A percentile compares a stretch with the other conserved stretches of the same genome.
phyloP scores from a whole-genome alignment of 176 grass and related monocot genomes.

The Oryza australiensis region DNA sequence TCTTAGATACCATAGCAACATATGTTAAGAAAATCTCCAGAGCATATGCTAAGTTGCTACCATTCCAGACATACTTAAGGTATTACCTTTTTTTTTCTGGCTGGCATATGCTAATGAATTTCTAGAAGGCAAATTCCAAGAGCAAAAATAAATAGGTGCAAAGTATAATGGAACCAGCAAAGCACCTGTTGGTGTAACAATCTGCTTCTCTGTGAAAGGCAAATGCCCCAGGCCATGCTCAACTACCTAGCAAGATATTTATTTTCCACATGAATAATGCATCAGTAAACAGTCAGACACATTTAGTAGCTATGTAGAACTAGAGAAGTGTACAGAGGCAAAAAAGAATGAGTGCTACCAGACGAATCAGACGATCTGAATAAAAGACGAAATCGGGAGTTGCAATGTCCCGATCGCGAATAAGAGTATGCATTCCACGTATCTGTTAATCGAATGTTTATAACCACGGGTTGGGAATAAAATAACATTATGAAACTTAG shows the following conservation, averaged over 20 bases:
- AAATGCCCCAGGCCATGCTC: slow-evolving; percentile 90
- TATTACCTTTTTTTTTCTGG: slow-evolving; percentile 13
- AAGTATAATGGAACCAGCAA: neutral
- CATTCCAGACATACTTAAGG: neutral
- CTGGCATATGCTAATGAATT: neutral
- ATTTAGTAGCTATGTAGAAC: slow-evolving; percentile 19
- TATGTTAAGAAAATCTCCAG: neutral
- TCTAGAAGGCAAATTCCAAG: neutral
- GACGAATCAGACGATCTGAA: slow-evolving; percentile 88
- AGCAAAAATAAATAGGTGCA: neutral
- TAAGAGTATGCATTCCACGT: slow-evolving; percentile 94
- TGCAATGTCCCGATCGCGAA: slow-evolving; percentile 70
- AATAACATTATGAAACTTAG: slow-evolving; percentile 14
- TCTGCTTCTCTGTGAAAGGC: slow-evolving; percentile 94
- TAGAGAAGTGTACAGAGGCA: slow-evolving; percentile 2
- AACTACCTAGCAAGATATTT: slow-evolving; percentile 69
- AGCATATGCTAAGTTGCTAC: neutral
- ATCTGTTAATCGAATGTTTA: slow-evolving; percentile 54
- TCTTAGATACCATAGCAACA: neutral
- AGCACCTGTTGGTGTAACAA: slow-evolving; percentile 81
- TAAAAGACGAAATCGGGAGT: slow-evolving; percentile 98
- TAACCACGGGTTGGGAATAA: slow-evolving; percentile 16
- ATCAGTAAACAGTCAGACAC: slow-evolving; percentile 18
- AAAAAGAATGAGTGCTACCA: slow-evolving; percentile 52
- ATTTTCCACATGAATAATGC: slow-evolving; percentile 13